Conservation (phyloP, 805 yeast species). For the Lachancea cidri region DNA sequence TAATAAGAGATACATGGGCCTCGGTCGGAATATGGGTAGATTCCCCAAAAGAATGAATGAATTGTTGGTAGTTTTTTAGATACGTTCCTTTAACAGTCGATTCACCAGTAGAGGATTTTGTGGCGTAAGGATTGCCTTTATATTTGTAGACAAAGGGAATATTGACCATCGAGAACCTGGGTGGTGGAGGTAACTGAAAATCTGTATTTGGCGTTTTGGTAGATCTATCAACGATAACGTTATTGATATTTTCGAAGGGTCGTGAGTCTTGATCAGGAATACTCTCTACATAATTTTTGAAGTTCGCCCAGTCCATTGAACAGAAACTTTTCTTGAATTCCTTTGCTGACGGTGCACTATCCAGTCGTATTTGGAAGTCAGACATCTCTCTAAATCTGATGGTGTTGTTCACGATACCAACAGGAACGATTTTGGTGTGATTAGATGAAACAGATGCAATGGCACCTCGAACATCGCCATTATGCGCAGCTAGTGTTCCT, state of each 20-base stretch:
- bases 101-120: conserved; percentile 51
- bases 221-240: conserved; percentile 21
- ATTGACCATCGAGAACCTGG: conserved; percentile 68
- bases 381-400: conserved; percentile 79
- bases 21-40: conserved; percentile 41
- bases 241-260: conserved; percentile 35
- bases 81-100: conserved; percentile 41
- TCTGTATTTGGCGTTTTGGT: conserved; percentile 21
- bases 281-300: conserved; percentile 29
- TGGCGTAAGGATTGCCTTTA: conserved; percentile 61
- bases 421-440: conserved; percentile 47
- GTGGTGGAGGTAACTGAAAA: conserved; percentile 69
- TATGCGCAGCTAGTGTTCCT: conserved; percentile 38
- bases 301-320: conserved; percentile 28
- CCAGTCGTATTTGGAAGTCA: conserved; percentile 75
- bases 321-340: conserved; percentile 29
- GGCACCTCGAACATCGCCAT: conserved; percentile 41
- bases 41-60: conserved; percentile 43
- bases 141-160: conserved; percentile 77
- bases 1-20: conserved; percentile 46
- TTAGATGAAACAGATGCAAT: conserved; percentile 28
- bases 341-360: conserved; percentile 46
- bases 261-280: conserved; percentile 35
- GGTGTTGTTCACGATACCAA: conserved; percentile 61
- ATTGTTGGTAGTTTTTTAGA: conserved; percentile 39